These are phyloP conservation scores for Carex sylvatica DNA, from an alignment of 202 grass and related monocot genomes.

Conservation along the genomic window DNA sequence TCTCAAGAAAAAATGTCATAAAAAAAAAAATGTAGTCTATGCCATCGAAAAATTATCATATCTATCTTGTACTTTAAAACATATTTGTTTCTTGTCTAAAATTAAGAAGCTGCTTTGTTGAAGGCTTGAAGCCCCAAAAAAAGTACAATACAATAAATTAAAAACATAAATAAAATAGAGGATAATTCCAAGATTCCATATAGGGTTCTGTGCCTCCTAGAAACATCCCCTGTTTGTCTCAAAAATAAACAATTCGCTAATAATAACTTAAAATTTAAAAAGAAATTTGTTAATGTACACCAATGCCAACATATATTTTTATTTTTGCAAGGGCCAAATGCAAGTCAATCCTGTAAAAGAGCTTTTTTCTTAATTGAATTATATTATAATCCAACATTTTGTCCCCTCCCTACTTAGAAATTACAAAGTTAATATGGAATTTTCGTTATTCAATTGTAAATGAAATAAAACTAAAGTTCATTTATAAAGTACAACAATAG, in stretches of 20 bases:
- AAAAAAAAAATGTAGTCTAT: too few relatives aligned
- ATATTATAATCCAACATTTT: neutral
- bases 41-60: too few relatives aligned
- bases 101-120: neutral
- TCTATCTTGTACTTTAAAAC: too few relatives aligned
- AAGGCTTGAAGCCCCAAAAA: neutral
- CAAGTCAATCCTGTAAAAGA: too few relatives aligned
- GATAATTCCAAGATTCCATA: neutral
- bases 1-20: too few relatives aligned
- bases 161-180: neutral
- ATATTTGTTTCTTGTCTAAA: too few relatives aligned
- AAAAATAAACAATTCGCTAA: neutral
- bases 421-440: neutral
- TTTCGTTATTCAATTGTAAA: neutral
- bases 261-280: neutral
- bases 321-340: too few relatives aligned
- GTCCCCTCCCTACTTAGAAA: neutral
- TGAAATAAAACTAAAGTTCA: neutral
- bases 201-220: neutral
- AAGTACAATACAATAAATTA: neutral
- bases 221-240: neutral
- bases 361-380: neutral
- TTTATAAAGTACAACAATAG: neutral
- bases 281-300: neutral
- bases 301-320: too few relatives aligned